A percentile compares a stretch with the other conserved stretches of the same genome.
These are phyloP conservation scores for Paracoccidioides brasiliensis DNA, from an alignment of 2,329 filamentous ascomycete species.

Conservation along the genomic window DNA sequence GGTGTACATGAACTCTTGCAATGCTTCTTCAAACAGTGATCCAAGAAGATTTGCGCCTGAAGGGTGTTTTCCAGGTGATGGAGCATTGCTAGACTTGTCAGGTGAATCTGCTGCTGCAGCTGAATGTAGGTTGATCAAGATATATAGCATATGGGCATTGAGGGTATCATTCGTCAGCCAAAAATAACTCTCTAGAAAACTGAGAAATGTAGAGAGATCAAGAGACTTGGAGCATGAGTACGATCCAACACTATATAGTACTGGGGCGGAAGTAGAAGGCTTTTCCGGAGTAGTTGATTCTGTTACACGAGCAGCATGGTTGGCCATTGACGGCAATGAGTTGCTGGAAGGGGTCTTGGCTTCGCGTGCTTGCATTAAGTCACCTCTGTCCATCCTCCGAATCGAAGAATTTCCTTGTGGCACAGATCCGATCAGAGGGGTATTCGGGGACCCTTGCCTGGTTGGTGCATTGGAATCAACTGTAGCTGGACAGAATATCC, in stretches of 20 bases:
- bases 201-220: constrained; percentile 38
- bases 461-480: constrained; percentile 25
- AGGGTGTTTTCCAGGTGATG: constrained; percentile 35
- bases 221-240: constrained; percentile 43
- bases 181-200: constrained; percentile 42
- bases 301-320: no score
- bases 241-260: constrained; percentile 37
- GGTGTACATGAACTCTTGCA: constrained; percentile 43
- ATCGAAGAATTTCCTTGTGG: no score
- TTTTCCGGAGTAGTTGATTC: background rate
- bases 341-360: no score
- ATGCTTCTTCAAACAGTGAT: constrained; percentile 33
- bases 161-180: constrained; percentile 40
- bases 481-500: constrained; percentile 49
- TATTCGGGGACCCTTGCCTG: background rate
- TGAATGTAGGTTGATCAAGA: constrained; percentile 49
- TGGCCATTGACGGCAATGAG: no score
- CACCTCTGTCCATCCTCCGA: no score
- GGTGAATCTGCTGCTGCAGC: constrained; percentile 35
- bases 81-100: constrained; percentile 27
- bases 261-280: constrained; percentile 13
- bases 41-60: constrained; percentile 32
- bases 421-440: background rate
- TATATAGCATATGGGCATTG: constrained; percentile 39
- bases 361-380: no score